Percentiles rank a stretch among this genome's conserved stretches.
Evolutionary conservation across 2,329 filamentous ascomycete genomes (phyloP).

Genomic region (Epichloe festucae): DNA sequence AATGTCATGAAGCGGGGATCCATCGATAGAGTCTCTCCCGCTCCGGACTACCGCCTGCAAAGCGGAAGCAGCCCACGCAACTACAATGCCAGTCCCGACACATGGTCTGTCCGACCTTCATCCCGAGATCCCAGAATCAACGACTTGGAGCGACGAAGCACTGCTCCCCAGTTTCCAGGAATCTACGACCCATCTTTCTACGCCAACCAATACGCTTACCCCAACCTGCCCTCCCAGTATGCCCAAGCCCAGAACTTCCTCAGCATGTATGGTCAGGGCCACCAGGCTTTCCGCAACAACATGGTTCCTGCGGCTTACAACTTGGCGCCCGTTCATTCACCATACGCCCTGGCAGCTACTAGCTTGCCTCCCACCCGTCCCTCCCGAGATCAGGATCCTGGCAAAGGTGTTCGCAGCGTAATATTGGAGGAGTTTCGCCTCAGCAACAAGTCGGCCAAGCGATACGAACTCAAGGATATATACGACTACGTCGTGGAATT

Average conservation of each 20-base stretch:
- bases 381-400: conserved; percentile 43
- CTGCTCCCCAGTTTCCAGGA: conserved; percentile 19
- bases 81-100: conserved; percentile 21
- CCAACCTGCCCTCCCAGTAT: conserved; percentile 22
- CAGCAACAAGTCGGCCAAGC: conserved; percentile 56
- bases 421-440: conserved; percentile 70
- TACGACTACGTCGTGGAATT: conserved; percentile 84
- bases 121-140: conserved; percentile 21
- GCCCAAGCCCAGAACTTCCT: conserved; percentile 17
- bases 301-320: conserved; percentile 20
- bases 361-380: conserved; percentile 19
- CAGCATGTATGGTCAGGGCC: conserved; percentile 1
- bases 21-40: conserved; percentile 26
- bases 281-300: conserved; percentile 20
- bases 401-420: conserved; percentile 52
- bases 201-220: conserved; percentile 16
- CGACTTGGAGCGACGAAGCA: conserved; percentile 26
- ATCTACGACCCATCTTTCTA: conserved; percentile 20
- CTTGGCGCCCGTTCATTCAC: conserved; percentile 21
- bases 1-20: conserved; percentile 23
- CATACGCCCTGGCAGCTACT: conserved; percentile 14
- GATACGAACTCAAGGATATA: conserved; percentile 80
- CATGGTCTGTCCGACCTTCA: conserved; percentile 25
- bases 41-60: conserved; percentile 17
- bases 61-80: conserved; percentile 13